Base-by-base conservation (phyloP, 2,329 filamentous ascomycete genomes). In the Fusarium compactum region DNA sequence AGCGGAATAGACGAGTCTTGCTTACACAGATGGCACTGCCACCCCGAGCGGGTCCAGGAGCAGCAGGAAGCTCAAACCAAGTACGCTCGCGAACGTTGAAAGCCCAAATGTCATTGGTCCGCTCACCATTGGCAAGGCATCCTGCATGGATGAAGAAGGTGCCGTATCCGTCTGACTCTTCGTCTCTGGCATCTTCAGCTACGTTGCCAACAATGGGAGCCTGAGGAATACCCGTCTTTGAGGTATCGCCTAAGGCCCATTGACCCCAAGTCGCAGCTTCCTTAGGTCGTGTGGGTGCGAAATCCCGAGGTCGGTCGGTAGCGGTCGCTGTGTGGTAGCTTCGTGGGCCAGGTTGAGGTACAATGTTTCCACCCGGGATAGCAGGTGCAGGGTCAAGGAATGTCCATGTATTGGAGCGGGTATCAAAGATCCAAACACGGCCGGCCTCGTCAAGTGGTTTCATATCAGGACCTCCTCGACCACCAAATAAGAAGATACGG, bases 401-500 rank as follows among this genome's bases (percentile, higher is more conserved):
- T 7, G 85, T 82, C 94, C 94, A 97, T 15, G 80, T 81, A 58
- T 85, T 81, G n/a, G 83, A 82, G 62, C 85, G 82, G 2, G 91
- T 90, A 77, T 94, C 88, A 74, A 92, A 95, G 30, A 89, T 84
- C 93, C 93, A 97, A 54, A 97, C 84, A 5, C 89, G 84, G 18
- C 94, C 94, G 14, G 83, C 78, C 75, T 97, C 94, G 55, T 95
- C 88, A 14, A 97, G 83, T 1, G 92, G 89, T 3, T 86, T 82
- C 87, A 92, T 90, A 29, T 88, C 89, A 5, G 85, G 80, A 0
- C 91, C 91, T 34, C 91, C 90, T 46, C 92, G 89, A 12, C 94
- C 94, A 50, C 93, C 94, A 79, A 95, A 97, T 44, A 97, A 70
- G 80, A 95, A 95, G 74, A 97, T 89, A 24, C 89, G 89, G 46